Conservation (phyloP, 495 filamentous ascomycete species). For the Staphylotrichum tortipilum region DNA sequence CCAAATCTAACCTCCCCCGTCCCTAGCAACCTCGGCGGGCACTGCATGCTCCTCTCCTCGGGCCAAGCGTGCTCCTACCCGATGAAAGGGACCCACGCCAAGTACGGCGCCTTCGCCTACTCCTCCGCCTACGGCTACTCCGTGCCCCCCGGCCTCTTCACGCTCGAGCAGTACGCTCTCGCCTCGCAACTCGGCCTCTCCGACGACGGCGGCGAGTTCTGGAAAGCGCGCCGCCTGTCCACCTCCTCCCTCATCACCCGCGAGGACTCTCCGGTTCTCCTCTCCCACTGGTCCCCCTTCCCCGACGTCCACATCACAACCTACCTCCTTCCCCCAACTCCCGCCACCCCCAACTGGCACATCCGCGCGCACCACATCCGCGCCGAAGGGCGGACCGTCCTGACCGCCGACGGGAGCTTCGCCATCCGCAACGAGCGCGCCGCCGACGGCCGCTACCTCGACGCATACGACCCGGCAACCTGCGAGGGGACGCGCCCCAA, state of each 20-base stretch:
- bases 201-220: constrained; percentile 69
- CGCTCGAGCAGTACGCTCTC: constrained; percentile 64
- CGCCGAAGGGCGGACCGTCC: constrained; percentile 47
- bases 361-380: constrained; percentile 52
- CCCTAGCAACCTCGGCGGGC: constrained; percentile 45
- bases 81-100: constrained; percentile 69
- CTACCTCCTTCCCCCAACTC: constrained; percentile 51
- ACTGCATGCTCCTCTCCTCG: constrained; percentile 63
- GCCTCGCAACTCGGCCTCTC: constrained; percentile 68
- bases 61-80: constrained; percentile 74
- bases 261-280: constrained; percentile 45
- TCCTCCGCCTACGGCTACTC: constrained; percentile 66
- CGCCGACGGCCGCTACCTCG: constrained; percentile 50
- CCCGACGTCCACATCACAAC: constrained; percentile 55
- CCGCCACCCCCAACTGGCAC: constrained; percentile 55
- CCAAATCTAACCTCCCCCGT: background rate
- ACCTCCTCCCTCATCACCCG: constrained; percentile 47
- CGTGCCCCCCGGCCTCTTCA: constrained; percentile 65
- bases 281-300: constrained; percentile 61
- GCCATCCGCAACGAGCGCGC: constrained; percentile 57
- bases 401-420: constrained; percentile 62
- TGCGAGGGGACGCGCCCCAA: constrained; percentile 42
- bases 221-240: constrained; percentile 61
- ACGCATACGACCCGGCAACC: constrained; percentile 35
- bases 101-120: constrained; percentile 75